Base-by-base conservation (phyloP, 805 yeast genomes). In the Candida nitratophila region DNA sequence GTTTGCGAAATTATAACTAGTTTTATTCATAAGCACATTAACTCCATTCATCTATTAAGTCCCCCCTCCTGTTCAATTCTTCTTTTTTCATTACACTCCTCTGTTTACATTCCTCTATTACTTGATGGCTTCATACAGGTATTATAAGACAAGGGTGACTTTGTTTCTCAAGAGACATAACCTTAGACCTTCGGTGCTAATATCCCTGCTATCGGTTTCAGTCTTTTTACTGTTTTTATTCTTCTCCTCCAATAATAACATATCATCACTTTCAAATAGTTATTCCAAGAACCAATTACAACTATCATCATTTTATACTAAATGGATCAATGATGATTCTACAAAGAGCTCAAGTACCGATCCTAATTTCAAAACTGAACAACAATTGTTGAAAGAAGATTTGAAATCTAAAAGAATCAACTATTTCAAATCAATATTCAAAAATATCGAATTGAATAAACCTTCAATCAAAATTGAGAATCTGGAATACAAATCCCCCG, bases 241-340 rank as follows among this genome's bases (percentile, higher is more conserved):
- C 7, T n/a, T 40, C n/a, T 10, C 30, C 7, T 6, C 14, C 16
- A 6, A 34, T 21, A 19, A 8, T 39, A 19, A 32, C 8, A 9
- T 8, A 8, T 37, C 31, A 24, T 12, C 30, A 5, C 11, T 36
- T 16, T 17, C 40, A n/a, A 37, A 27, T 29, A 10, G 17, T 22
- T 37, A 27, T 14, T 37, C 40, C 15, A 36, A 36, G 19, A 36
- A 36, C 15, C 37, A 50, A 46, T 31, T 50, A 47, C 35, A 51
- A 48, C 21, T 48, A 21, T 43, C 51, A 19, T 55, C 60, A n/a
- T 47, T 48, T 36, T 56, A 56, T 42, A 50, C 59, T n/a, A 22
- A 50, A 12, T 56, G 59, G 59, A 34, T 53, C 15, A 10, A n/a
- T 38, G 44, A 14, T 36, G 31, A 21, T n/a, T n/a, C n/a, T n/a